Base-by-base conservation (phyloP, 768 basidiomycete genomes). In the Tylopilus sp. region DNA sequence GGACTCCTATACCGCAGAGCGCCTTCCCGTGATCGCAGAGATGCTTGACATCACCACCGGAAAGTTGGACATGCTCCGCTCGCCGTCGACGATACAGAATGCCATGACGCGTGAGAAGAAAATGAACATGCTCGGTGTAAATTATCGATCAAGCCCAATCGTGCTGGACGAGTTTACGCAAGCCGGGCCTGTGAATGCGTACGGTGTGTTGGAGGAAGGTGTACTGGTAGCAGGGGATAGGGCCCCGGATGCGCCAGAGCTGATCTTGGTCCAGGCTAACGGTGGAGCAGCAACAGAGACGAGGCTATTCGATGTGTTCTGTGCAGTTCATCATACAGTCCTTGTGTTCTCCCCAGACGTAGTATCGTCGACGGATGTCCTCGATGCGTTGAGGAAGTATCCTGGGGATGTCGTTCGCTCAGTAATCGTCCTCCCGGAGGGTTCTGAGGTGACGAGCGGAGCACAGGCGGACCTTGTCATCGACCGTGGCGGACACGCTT, bases 11-110 rank as follows among this genome's bases (percentile, higher is more conserved):
- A 65, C 61, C 19, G 45, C 65, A 17, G 79, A 80, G 56, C 76
- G 79, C 17, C 55, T 79, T 31, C 77, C 73, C 0, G 72, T 80
- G 26, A 74, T 79, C 45, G 71, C 71, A 1, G 71, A 74, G 47
- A 78, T 78, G 75, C 71, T 81, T n/a, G 50, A 73, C 44, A 54
- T 68, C 28, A 74, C 76, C 24, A 72, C 72, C 17, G 51, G 43
- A 4, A 53, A 72, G 6, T 50, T 65, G 3, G 4, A 54, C 21
- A 40, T 25, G 2, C 36, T 54, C 13, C 46, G 24, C 6, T n/a
- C 34, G 5, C 6, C 28, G 10, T 37, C 45, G 16, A 14, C 43
- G 12, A 31, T 31, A 4, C 31, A 55, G 21, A 8, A 5, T 0
- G 28, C 44, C 4, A 26, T 57, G 40, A 4, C 16, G 2, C 57